Evolutionary conservation across 768 basidiomycete genomes (phyloP).

Genomic region (Phaeotremella skinneri): DNA sequence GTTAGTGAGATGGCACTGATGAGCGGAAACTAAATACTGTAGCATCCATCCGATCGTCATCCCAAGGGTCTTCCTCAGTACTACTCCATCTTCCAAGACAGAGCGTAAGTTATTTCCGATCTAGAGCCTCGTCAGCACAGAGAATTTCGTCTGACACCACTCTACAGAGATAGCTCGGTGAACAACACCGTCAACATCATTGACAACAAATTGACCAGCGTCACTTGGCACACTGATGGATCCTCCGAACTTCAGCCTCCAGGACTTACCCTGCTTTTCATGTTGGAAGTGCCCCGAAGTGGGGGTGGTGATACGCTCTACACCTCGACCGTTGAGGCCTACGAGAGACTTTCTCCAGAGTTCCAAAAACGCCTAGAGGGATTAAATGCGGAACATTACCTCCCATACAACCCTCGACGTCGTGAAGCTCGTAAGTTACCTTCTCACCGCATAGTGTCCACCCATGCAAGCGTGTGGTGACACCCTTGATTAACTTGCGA

Average conservation of each 20-base stretch:
- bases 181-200: not conserved
- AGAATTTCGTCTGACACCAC: no score
- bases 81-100: not conserved
- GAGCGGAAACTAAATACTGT: no score
- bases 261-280: slow-evolving; percentile 5
- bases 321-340: slow-evolving; percentile 12
- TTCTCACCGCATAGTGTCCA: no score
- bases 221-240: slow-evolving; percentile 5
- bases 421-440: no score
- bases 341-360: slow-evolving; percentile 6
- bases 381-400: slow-evolving; percentile 1
- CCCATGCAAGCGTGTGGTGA: no score
- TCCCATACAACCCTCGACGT: no score
- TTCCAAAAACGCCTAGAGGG: slow-evolving; percentile 11
- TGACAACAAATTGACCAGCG: not conserved
- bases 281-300: slow-evolving; percentile 1
- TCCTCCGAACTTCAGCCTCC: slow-evolving; percentile 2
- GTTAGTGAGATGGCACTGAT: no score
- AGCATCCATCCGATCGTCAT: not conserved
- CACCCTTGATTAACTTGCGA: no score
- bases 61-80: not conserved
- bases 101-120: no score
- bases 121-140: no score
- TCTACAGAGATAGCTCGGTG: not conserved
- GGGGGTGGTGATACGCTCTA: slow-evolving; percentile 8